Base-by-base conservation (phyloP, 2,329 filamentous ascomycete species). In the Fusarium sp. region DNA sequence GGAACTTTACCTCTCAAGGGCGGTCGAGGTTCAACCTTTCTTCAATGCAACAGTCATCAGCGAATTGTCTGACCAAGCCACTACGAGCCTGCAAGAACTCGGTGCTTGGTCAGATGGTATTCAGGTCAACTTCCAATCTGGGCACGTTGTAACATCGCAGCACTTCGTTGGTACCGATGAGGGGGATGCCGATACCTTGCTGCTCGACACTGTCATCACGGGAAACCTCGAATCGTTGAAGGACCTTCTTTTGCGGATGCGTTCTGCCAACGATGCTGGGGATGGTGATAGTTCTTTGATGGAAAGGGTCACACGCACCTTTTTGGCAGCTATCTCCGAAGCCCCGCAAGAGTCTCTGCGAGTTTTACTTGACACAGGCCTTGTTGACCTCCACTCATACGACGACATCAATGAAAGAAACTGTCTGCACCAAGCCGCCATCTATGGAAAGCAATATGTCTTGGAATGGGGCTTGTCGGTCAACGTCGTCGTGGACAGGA, bases 401-500 rank as follows among this genome's bases (percentile, higher is more conserved):
- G 96, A 99, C 78, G 95, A 98, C 76, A 98, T 99, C 79, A 99
- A 98, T 76, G 95, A 98, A 82, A 89, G 96, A 43, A 99, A 98
- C 76, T 97, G 95, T 77, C 85, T 99, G 49, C 96, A 99, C 75
- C 96, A 98, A 81, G 93, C 96, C n/a, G 92, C 95, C 1, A 98
- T 98, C 55, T 97, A 97, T 66, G 95, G 95, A 22, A 95, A 95
- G 75, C 83, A 88, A 12, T 91, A 92, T 73, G 92, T 98, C 30
- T 84, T 98, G 63, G 84, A 88, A 53, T 90, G 92, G 70, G 95
- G 92, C 6, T 83, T 99, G n/a, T 83, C 87, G 3, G 89, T 88
- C 47, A 89, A 88, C 7, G 94, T 98, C 34, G 90, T 95, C 68
- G 90, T 94, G 25, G 90, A 90, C 60, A 88, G 92, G 54, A 92